Conservation (phyloP, 805 yeast species). For the Candida insectalens region DNA sequence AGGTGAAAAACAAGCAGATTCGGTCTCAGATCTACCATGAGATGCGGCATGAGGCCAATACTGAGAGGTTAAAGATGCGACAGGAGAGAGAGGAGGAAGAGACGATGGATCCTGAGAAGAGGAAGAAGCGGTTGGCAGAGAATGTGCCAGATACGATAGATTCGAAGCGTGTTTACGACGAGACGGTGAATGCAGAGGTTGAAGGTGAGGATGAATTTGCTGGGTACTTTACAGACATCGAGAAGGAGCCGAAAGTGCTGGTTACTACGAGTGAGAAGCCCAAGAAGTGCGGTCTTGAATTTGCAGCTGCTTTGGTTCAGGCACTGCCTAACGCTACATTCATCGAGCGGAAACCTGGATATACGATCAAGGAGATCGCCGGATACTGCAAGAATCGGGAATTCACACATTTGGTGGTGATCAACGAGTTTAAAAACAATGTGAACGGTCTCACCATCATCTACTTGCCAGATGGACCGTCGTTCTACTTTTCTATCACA, state of each 20-base stretch:
- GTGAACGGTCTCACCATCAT: conserved; percentile 90
- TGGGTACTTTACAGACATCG: conserved; percentile 39
- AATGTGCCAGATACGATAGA: conserved; percentile 82
- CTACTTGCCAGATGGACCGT: conserved; percentile 92
- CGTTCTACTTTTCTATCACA: conserved; percentile 80
- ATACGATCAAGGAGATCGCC: conserved; percentile 79
- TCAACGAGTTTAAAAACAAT: conserved; percentile 88
- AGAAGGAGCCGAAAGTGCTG: conserved; percentile 70
- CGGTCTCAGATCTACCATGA: conserved; percentile 73
- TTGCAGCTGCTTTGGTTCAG: conserved; percentile 79
- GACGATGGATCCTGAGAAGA: conserved; percentile 69
- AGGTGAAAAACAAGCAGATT: conserved; percentile 65
- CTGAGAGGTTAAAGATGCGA: conserved; percentile 67
- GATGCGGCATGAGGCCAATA: conserved; percentile 64
- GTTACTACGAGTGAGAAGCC: conserved; percentile 87
- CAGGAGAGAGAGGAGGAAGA: conserved; percentile 85
- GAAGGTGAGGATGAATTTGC: conserved; percentile 62
- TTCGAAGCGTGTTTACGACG: conserved; percentile 76
- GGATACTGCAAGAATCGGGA: conserved; percentile 72
- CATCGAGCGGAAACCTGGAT: conserved; percentile 79
- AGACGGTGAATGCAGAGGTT: conserved; percentile 54
- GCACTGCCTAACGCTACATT: conserved; percentile 80
- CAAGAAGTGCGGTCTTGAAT: conserved; percentile 77
- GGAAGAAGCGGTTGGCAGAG: conserved; percentile 65
- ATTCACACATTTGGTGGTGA: conserved; percentile 78